A percentile compares a stretch with the other conserved stretches of the same genome.
These are phyloP conservation scores for Leccinum pachyderme DNA, from an alignment of 1,284 basidiomycete genomes.

Conservation along the genomic window DNA sequence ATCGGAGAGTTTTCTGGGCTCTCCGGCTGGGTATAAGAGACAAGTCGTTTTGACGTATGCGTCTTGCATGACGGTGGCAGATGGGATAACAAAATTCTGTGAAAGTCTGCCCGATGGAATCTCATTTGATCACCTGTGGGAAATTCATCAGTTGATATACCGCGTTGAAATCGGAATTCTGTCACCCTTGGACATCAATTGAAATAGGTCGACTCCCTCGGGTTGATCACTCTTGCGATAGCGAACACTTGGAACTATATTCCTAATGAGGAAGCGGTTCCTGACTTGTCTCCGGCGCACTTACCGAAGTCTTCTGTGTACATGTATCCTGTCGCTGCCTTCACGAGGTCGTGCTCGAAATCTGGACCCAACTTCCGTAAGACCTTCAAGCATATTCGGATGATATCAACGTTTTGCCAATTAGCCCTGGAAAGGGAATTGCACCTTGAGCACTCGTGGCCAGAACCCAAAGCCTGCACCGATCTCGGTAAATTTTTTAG, in stretches of 20 bases:
- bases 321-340: conserved; percentile 37
- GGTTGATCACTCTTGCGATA: conserved; percentile 52
- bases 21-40: conserved; percentile 34
- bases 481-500: conserved; percentile 44
- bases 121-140: conserved; percentile 38
- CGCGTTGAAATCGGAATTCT: neutral
- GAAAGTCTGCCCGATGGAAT: conserved; percentile 47
- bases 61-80: conserved; percentile 33
- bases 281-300: conserved; percentile 1
- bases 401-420: neutral
- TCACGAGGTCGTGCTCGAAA: conserved; percentile 46
- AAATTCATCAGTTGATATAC: conserved; percentile 1
- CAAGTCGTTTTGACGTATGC: conserved; percentile 40
- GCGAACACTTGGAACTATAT: conserved; percentile 41
- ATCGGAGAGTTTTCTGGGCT: conserved; percentile 27
- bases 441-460: conserved; percentile 38
- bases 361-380: conserved; percentile 42
- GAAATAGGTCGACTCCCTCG: conserved; percentile 46
- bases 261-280: conserved; percentile 6
- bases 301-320: conserved; percentile 39
- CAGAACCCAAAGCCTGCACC: conserved; percentile 62
- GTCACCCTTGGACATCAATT: conserved; percentile 46
- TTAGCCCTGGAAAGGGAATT: too few relatives aligned
- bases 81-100: conserved; percentile 37
- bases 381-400: conserved; percentile 39